A percentile compares a stretch with the other conserved stretches of the same genome.
These are phyloP conservation scores for Salvia miltiorrhiza DNA, from an alignment of 257 asterid genomes.

Conservation along the genomic window DNA sequence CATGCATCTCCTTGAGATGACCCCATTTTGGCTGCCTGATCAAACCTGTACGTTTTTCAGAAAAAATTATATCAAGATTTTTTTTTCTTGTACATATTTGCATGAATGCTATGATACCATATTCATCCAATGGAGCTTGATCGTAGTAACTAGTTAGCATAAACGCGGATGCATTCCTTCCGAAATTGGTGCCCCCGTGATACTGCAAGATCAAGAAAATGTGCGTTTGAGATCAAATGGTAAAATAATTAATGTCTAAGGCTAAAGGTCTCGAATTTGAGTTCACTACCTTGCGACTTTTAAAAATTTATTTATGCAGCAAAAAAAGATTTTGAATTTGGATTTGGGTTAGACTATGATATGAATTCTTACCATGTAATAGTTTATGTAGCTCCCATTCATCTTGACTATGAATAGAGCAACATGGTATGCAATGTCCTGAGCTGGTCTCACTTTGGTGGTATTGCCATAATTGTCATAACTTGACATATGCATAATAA, in stretches of 20 bases:
- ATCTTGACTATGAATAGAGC: constrained; percentile 73
- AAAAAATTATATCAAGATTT: neutral
- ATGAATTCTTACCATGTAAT: constrained; percentile 73
- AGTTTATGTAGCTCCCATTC: constrained; percentile 86
- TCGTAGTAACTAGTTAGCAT: constrained; percentile 65
- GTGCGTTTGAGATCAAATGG: too few species aligned
- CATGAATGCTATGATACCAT: constrained; percentile 40
- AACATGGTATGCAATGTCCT: constrained; percentile 70
- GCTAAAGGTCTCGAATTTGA: too few species aligned
- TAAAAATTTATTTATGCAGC: too few species aligned
- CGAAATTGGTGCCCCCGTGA: constrained; percentile 90
- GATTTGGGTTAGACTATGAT: too few species aligned
- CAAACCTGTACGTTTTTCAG: constrained; percentile 41
- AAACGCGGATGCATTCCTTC: constrained; percentile 55
- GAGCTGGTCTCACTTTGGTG: constrained; percentile 51
- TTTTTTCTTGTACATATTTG: neutral
- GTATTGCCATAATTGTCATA: constrained; percentile 64
- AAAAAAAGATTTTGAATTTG: too few species aligned
- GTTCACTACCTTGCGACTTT: too few species aligned
- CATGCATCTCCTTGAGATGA: constrained; percentile 76
- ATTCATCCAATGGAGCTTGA: constrained; percentile 84
- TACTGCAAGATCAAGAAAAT: too few species aligned
- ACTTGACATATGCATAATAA: constrained; percentile 28
- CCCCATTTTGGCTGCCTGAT: constrained; percentile 85
- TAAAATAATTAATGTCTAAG: too few species aligned